Base-by-base conservation (phyloP, 768 basidiomycete species). In the Tulasnella sp. region DNA sequence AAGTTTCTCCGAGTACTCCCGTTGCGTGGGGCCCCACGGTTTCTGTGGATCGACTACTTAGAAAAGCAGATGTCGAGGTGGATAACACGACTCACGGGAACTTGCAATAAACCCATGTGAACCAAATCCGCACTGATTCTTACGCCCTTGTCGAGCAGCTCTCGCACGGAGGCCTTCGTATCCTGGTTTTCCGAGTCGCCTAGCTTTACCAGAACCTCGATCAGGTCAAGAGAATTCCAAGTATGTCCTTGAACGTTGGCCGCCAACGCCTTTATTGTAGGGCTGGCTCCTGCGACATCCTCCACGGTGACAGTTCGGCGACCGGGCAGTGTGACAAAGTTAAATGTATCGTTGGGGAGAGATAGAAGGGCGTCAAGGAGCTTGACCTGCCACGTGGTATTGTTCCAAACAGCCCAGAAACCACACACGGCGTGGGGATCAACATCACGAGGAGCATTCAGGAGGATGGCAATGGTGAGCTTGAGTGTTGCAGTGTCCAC, bases 121-220 rank as follows among this genome's bases (percentile, higher is more conserved):
- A 96, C 88, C 32, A 98, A 71, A 69, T 99, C 96, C 0, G 94
- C 88, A 53, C 89, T 90, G 63, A 90, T 85, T 71, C 89, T 89
- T 49, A 91, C 81, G 0, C 89, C 94, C 65, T 91, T 88, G 66
- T 97, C 93, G 53, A 98, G 69, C 82, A 96, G 86, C 63, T 96
- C 91, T 42, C 84, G 76, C 25, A 93, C 90, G 62, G 81, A 83
- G 57, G 72, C 77, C 23, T 81, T 78, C 25, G 91, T 80, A 50
- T 92, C 88, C 14, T 68, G 61, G 19, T 75, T 79, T 25, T 89
- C 84, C 2, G 82, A 79, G 59, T 83, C 82, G 2, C 85, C 83
- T 51, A 84, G 74, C 57, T 80, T 77, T n/a, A 94, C 83, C 2
- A 97, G 73, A 27, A 91, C 82, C 68, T 90, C 82, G 63, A 93